Evolutionary conservation across 2,329 filamentous ascomycete genomes (phyloP).

Genomic region (Arthrobotrys musiformis): DNA sequence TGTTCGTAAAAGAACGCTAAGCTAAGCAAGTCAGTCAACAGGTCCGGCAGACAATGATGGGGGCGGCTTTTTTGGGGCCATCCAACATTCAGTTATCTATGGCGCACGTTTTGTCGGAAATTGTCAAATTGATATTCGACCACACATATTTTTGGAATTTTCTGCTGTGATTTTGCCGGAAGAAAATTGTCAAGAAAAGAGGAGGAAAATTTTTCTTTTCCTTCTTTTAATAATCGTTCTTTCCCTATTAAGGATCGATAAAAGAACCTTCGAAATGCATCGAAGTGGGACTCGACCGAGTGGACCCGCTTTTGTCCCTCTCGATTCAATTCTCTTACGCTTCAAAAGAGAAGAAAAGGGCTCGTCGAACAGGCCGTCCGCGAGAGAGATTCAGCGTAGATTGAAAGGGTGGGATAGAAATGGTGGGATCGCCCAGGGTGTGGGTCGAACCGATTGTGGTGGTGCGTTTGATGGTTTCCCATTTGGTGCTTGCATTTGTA

Average conservation of each 20-base stretch:
- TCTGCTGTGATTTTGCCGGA: slow-evolving; percentile 25
- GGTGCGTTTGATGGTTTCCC: slow-evolving; percentile 52
- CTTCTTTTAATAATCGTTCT: slow-evolving; percentile 19
- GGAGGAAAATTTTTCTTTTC: no score
- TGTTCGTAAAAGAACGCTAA: slow-evolving; percentile 30
- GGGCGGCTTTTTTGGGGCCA: slow-evolving; percentile 33
- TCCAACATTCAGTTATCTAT: slow-evolving; percentile 47
- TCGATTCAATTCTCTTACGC: slow-evolving; percentile 23
- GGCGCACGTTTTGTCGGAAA: slow-evolving; percentile 54
- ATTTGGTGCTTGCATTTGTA: slow-evolving; percentile 28
- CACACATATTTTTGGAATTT: slow-evolving; percentile 28
- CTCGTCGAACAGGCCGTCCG: slow-evolving; percentile 39
- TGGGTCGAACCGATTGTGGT: slow-evolving; percentile 55
- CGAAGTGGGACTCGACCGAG: slow-evolving; percentile 46
- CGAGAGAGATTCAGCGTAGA: slow-evolving; percentile 10
- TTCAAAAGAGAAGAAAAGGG: slow-evolving; percentile 40
- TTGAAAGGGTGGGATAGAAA: slow-evolving; percentile 48
- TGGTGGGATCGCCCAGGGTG: slow-evolving; percentile 55
- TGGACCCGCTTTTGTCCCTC: slow-evolving; percentile 35
- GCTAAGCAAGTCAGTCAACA: neutral
- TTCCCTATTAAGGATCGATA: slow-evolving; percentile 50
- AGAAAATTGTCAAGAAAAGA: slow-evolving; percentile 16
- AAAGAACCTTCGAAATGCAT: slow-evolving; percentile 47
- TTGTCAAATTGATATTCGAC: slow-evolving; percentile 54
- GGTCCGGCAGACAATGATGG: slow-evolving; percentile 20